A percentile compares a stretch with the other conserved stretches of the same genome.
Evolutionary conservation across 2,329 filamentous ascomycete genomes (phyloP).

Genomic region (Plenodomus biglobosus): DNA sequence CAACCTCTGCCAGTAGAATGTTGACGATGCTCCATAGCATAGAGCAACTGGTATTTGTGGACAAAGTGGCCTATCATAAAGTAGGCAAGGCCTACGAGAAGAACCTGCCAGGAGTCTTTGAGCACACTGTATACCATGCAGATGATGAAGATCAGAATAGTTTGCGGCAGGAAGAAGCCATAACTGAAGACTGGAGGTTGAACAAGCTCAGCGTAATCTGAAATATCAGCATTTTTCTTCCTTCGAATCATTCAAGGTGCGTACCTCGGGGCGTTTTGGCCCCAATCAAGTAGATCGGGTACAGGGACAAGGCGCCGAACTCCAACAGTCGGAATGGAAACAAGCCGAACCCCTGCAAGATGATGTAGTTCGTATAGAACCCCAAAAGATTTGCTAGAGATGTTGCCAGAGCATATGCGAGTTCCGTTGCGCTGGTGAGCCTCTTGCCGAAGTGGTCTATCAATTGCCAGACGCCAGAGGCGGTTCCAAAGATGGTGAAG

Average conservation of each 20-base stretch:
- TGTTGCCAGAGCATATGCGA: slow-evolving; percentile 72
- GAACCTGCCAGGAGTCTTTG: slow-evolving; percentile 74
- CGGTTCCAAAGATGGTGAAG: slow-evolving; percentile 85
- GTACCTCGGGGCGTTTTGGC: slow-evolving; percentile 78
- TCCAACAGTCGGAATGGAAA: slow-evolving; percentile 91
- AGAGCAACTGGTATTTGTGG: slow-evolving; percentile 96
- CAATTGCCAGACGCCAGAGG: slow-evolving; percentile 69
- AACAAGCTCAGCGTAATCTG: slow-evolving; percentile 77
- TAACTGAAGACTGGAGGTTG: slow-evolving; percentile 90
- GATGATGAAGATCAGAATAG: slow-evolving; percentile 89
- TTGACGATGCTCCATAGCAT: slow-evolving; percentile 96
- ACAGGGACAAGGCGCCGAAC: slow-evolving; percentile 80
- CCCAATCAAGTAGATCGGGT: slow-evolving; percentile 74
- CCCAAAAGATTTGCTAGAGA: slow-evolving; percentile 73
- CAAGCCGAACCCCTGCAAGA: slow-evolving; percentile 89
- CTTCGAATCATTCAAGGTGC: neutral
- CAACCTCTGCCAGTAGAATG: slow-evolving; percentile 92
- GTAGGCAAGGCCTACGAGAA: slow-evolving; percentile 80
- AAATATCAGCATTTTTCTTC: slow-evolving; percentile 2
- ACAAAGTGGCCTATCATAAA: slow-evolving; percentile 82
- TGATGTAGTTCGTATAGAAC: slow-evolving; percentile 93
- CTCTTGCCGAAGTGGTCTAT: slow-evolving; percentile 67
- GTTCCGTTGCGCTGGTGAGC: slow-evolving; percentile 74
- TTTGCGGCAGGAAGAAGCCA: slow-evolving; percentile 91
- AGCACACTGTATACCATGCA: slow-evolving; percentile 94